Conservation (phyloP, 2,329 filamentous ascomycete species). For the Myotisia sp. region DNA sequence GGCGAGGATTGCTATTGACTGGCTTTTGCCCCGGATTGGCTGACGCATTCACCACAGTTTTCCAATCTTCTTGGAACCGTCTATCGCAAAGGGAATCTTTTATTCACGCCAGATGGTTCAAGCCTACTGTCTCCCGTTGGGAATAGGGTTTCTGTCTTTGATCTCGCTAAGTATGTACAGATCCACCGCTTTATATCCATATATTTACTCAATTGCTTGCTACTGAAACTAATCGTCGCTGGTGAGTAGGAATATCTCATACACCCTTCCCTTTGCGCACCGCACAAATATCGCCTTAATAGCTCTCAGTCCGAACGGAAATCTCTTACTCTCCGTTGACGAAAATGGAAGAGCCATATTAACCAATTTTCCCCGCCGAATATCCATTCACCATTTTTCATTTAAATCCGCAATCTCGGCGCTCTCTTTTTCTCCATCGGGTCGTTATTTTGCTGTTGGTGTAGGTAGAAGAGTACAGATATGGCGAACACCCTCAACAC, state of each 20-base stretch:
- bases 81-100: constrained; percentile 92
- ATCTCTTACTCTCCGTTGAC: constrained; percentile 83
- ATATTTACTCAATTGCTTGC: background rate
- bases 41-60: constrained; percentile 51
- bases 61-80: constrained; percentile 96
- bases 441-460: constrained; percentile 77
- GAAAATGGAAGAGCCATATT: constrained; percentile 88
- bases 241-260: constrained; percentile 29
- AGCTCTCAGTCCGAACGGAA: constrained; percentile 77
- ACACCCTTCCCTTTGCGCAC: constrained; percentile 59
- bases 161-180: constrained; percentile 68
- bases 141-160: constrained; percentile 90
- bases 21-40: background rate
- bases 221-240: constrained; percentile 2
- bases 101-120: constrained; percentile 92
- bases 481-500: constrained; percentile 88
- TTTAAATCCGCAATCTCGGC: constrained; percentile 72
- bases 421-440: constrained; percentile 80
- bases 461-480: constrained; percentile 80
- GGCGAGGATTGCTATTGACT: no score
- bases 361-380: constrained; percentile 73
- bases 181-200: background rate
- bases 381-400: constrained; percentile 89
- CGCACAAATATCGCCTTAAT: constrained; percentile 83
- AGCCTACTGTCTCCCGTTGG: constrained; percentile 92